Conservation (phyloP, 2,329 filamentous ascomycete species). For the Sordariomycetes sp. region DNA sequence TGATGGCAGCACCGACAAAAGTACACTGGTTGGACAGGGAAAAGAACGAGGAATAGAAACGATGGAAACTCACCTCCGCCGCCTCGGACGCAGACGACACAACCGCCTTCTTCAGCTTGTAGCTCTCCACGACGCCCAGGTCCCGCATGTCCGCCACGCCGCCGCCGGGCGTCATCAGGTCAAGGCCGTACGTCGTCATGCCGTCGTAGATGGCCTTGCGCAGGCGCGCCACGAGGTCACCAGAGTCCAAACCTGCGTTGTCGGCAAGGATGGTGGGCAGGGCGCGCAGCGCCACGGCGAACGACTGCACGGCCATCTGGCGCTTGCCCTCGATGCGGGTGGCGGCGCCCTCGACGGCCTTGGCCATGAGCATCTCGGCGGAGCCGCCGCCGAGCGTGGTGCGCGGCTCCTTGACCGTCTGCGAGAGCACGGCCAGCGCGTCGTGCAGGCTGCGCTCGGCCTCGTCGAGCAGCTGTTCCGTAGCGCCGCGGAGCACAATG, state of each 20-base stretch:
- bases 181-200: conserved; percentile 81
- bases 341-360: conserved; percentile 86
- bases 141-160: conserved; percentile 94
- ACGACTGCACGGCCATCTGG: conserved; percentile 82
- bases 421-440: conserved; percentile 87
- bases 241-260: conserved; percentile 92
- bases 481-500: conserved; percentile 89
- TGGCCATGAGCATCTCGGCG: conserved; percentile 98
- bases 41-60: not conserved
- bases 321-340: conserved; percentile 96
- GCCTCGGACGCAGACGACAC: conserved; percentile 94
- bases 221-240: conserved; percentile 81
- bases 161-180: conserved; percentile 78
- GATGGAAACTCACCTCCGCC: conserved; percentile 59
- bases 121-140: conserved; percentile 88
- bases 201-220: conserved; percentile 93
- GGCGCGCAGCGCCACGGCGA: conserved; percentile 79
- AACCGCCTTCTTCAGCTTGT: conserved; percentile 97
- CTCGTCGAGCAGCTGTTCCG: conserved; percentile 93
- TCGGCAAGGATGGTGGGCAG: conserved; percentile 93
- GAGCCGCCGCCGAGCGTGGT: conserved; percentile 92
- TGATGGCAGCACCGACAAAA: too few relatives aligned
- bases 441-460: conserved; percentile 93
- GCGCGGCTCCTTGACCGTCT: conserved; percentile 88
- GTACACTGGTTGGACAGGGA: not conserved